phyloP scores from a whole-genome alignment of 2,329 filamentous ascomycete genomes.

The Teratosphaeriaceae sp. region DNA sequence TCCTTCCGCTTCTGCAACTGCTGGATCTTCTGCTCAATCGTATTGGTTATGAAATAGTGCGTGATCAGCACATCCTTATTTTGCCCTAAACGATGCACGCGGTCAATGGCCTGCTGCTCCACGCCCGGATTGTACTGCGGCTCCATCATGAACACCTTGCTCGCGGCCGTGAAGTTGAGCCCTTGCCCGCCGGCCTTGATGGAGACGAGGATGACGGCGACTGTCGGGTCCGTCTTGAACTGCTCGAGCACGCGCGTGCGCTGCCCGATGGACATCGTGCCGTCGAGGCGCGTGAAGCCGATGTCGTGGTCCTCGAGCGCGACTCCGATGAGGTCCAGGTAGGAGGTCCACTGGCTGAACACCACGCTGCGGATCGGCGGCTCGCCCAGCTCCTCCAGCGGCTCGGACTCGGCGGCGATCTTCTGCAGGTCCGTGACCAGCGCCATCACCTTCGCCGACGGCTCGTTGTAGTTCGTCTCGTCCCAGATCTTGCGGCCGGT shows the following conservation, averaged over 20 bases:
- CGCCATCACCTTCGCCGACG: constrained; percentile 85
- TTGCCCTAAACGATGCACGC: constrained; percentile 95
- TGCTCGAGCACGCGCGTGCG: constrained; percentile 70
- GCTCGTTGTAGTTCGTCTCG: constrained; percentile 67
- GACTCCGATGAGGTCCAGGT: constrained; percentile 83
- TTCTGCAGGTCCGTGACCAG: constrained; percentile 67
- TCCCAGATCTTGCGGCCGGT: constrained; percentile 52
- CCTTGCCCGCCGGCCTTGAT: constrained; percentile 89
- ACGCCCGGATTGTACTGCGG: constrained; percentile 99
- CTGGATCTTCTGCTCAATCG: constrained; percentile 93
- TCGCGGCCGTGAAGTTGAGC: constrained; percentile 83
- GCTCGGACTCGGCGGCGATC: constrained; percentile 56
- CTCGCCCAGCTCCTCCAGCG: constrained; percentile 51
- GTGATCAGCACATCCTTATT: constrained; percentile 77
- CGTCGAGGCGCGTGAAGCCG: constrained; percentile 79
- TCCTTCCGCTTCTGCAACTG: constrained; percentile 92
- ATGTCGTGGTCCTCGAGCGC: constrained; percentile 68
- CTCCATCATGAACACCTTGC: constrained; percentile 97
- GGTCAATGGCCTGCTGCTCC: constrained; percentile 94
- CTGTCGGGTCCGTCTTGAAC: constrained; percentile 54
- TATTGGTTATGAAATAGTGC: constrained; percentile 81
- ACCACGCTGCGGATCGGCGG: constrained; percentile 76
- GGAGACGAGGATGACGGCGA: constrained; percentile 73
- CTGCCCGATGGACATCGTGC: constrained; percentile 78
- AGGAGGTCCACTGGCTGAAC: constrained; percentile 96